Evolutionary conservation across 768 basidiomycete species (phyloP).

Genomic region (Leucogyrophana mollusca): DNA sequence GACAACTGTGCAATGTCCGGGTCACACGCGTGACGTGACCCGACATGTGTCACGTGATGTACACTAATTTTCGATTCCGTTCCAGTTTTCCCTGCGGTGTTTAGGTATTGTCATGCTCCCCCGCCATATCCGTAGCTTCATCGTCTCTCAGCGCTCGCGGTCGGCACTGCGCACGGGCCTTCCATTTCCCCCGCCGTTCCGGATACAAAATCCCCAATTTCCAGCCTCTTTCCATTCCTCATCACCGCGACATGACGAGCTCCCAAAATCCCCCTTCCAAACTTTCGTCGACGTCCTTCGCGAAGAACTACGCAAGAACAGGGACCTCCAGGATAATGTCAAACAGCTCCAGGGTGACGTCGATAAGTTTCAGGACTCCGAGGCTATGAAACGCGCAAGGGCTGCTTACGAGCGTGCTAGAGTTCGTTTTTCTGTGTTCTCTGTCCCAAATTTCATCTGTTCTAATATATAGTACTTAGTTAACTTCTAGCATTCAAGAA

Average conservation of each 20-base stretch:
- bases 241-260: slow-evolving; percentile 55
- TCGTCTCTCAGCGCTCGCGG: slow-evolving; percentile 27
- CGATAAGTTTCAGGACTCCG: slow-evolving; percentile 94
- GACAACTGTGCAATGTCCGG: too few species aligned
- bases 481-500: slow-evolving; percentile 93
- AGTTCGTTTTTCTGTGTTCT: slow-evolving; percentile 46
- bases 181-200: slow-evolving; percentile 24
- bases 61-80: too few species aligned
- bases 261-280: slow-evolving; percentile 90
- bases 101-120: slow-evolving; percentile 37
- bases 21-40: too few species aligned
- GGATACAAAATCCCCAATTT: slow-evolving; percentile 21
- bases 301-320: slow-evolving; percentile 91
- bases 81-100: too few species aligned
- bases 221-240: slow-evolving; percentile 61
- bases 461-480: slow-evolving; percentile 51
- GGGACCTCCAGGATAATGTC: slow-evolving; percentile 94
- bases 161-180: slow-evolving; percentile 13
- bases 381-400: slow-evolving; percentile 89
- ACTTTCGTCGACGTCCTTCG: slow-evolving; percentile 93
- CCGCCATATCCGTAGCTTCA: slow-evolving; percentile 43
- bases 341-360: slow-evolving; percentile 98
- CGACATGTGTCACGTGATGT: too few species aligned
- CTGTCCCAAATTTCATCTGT: slow-evolving; percentile 4
- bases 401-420: slow-evolving; percentile 93